Evolutionary conservation across 2,329 filamentous ascomycete genomes (phyloP), one percentile per base, ranked within the genome.

Genomic region (Verticillium isaacii): DNA sequence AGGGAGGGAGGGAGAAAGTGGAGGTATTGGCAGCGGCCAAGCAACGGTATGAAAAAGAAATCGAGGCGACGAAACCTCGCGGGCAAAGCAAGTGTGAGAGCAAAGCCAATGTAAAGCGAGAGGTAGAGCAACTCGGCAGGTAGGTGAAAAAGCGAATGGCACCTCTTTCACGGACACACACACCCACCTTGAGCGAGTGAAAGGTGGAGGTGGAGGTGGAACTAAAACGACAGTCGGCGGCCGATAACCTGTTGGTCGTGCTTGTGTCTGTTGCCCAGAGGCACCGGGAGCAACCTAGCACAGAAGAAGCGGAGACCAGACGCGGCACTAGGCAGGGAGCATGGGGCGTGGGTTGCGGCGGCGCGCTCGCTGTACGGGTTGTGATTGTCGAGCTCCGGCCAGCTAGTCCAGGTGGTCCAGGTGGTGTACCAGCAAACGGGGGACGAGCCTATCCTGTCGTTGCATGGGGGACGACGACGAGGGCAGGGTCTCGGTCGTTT

Each of bases 51-150:
- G 52, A 63, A 36, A 60, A 36, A 58, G 60, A 54, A 57, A 59
- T 12, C 25, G 60, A 36, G 39, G 59, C 36, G 61, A 60, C 39
- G 32, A 57, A 59, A 60, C 50, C 34, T 36, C 56, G 59, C 37
- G 54, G 57, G 50, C 17, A 62, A 60, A 57, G 57, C 15, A 59
- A 50, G 4, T 25, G 25, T 25, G 25, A 25, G 25, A 23, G 41
- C 41, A 50, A 32, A 55, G 29, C 29, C 25, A 34, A 60, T 14
- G 19, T n/a, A 36, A 36, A 54, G 19, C 25, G 34, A 52, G 45
- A 19, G 45, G 39, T 9, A 60, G 29, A 56, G 19, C n/a, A 58
- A 39, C 37, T 57, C 29, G 19, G 55, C 32, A 3, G 54, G 57
- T n/a, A 50, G 50, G 54, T 32, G 32, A 57, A 45, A 58, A 32